Percentiles rank a stretch among this genome's conserved stretches.
Conservation (phyloP, 805 yeast genomes). For the Saccharomycopsis lassenensis region DNA sequence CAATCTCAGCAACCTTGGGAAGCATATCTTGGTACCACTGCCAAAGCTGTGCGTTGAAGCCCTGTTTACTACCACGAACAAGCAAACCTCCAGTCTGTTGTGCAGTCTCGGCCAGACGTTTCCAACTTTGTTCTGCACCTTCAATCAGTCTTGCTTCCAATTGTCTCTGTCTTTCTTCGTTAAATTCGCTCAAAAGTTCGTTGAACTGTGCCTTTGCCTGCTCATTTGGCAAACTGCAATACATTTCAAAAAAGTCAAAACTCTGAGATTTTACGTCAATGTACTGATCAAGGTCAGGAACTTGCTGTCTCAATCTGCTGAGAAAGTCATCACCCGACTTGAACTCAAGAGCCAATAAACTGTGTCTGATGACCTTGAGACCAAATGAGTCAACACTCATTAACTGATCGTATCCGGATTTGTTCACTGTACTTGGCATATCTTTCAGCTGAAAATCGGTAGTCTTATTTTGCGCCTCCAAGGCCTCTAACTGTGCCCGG, state of each 20-base stretch:
- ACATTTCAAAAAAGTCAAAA: slow-evolving; percentile 59
- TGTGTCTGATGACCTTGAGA: slow-evolving; percentile 65
- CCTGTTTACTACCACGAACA: slow-evolving; percentile 41
- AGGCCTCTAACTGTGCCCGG: slow-evolving; percentile 1
- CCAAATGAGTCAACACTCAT: slow-evolving; percentile 68
- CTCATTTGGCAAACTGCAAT: slow-evolving; percentile 38
- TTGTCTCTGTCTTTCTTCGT: slow-evolving; percentile 63
- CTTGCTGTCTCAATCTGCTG: slow-evolving; percentile 7
- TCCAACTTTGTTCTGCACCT: slow-evolving; percentile 86
- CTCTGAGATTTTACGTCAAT: slow-evolving; percentile 20
- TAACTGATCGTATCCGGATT: slow-evolving; percentile 42
- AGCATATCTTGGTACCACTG: slow-evolving; percentile 72
- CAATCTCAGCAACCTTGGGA: slow-evolving; percentile 62
- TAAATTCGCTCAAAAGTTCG: slow-evolving; percentile 53
- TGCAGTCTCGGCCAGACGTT: slow-evolving; percentile 62
- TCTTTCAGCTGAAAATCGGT: slow-evolving; percentile 15
- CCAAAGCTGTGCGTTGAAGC: slow-evolving; percentile 66
- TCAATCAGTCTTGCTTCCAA: slow-evolving; percentile 73
- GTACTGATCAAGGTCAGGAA: slow-evolving; percentile 11
- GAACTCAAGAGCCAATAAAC: slow-evolving; percentile 41
- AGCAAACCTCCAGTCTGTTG: slow-evolving; percentile 43
- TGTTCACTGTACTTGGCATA: slow-evolving; percentile 35
- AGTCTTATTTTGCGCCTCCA: slow-evolving; percentile 1
- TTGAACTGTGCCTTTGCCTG: slow-evolving; percentile 47
- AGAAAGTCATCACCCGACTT: slow-evolving; percentile 20